Base-by-base conservation (phyloP, 192 early-diverging fungal species). In the Entophlyctis luteolus region DNA sequence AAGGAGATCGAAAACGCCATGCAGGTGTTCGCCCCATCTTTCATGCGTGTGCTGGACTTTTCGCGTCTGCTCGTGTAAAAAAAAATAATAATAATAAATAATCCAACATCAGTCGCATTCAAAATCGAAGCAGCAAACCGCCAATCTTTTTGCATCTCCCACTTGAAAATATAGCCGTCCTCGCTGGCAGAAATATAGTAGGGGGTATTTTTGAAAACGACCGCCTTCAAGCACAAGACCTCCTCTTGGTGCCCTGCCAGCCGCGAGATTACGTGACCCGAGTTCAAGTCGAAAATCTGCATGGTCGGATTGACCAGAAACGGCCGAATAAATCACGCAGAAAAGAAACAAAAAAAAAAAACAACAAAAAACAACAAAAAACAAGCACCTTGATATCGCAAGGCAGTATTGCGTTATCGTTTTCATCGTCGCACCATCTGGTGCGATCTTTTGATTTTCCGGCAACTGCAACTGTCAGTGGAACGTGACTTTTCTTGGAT, bases 1-100 rank as follows among this genome's bases (percentile, higher is more conserved):
- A 98, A 98, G 20, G 93, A 90, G 14, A 93, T 89, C 0, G 89
- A 93, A 76, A 98, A 98, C 10, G 93, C 93, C 94, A 98, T 98
- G 75, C 92, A 95, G 1, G 92, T 96, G 20, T 89, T 52, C n/a
- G 49, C 8, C 5, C n/a, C 6, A 22, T 52, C 49, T 75, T 38
- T 35, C 36, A 59, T 38, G 18, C 48, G 35, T 6, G 23, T 5
- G 23, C 49, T 8, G 5, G 49, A 52, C 5, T 10, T 22, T 23
- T 52, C 23, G 18, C 27, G 8, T 10, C 49, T 52, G 42, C 10
- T 45, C 10, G n/a, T 10, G n/a, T n/a, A n/a, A 45, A n/a, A 45
- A 45, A n/a, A 45, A 45, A n/a, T 12, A 45, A 45, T 12, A 52
- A 52, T 22, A 22, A 8, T 5, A 14, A 10, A 14, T 6, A 8